phyloP scores from a whole-genome alignment of 2,329 filamentous ascomycete genomes.

The Passalora sequoiae region DNA sequence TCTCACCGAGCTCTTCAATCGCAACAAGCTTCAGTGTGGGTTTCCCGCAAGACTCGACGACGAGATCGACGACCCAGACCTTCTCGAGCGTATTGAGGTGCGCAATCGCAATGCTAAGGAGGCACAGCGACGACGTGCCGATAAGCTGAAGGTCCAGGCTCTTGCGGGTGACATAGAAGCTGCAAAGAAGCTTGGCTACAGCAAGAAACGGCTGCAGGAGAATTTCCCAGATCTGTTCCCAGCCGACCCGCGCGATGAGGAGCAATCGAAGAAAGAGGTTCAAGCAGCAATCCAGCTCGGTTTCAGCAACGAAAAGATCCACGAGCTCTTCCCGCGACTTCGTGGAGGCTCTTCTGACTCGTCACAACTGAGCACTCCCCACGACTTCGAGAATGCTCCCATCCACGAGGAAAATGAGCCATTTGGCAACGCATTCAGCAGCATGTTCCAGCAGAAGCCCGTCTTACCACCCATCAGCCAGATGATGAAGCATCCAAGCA shows the following conservation, averaged over 20 bases:
- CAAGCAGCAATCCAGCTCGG: conserved; percentile 17
- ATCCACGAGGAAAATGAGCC: too few species aligned
- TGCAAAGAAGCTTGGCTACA: conserved; percentile 14
- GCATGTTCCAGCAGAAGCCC: background rate
- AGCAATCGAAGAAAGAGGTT: conserved; percentile 7
- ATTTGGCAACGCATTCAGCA: too few species aligned
- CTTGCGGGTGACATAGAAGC: conserved; percentile 12
- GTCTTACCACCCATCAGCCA: background rate
- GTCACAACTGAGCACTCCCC: background rate
- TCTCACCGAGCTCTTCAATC: conserved; percentile 16
- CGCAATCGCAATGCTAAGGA: conserved; percentile 11
- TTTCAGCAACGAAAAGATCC: conserved; percentile 13
- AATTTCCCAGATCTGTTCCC: conserved; percentile 5
- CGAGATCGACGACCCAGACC: conserved; percentile 13
- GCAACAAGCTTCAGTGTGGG: conserved; percentile 10
- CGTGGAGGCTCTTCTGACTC: background rate
- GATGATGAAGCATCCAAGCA: background rate
- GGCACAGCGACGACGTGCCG: conserved; percentile 9
- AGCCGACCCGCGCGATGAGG: background rate
- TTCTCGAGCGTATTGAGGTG: conserved; percentile 11
- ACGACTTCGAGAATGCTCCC: too few species aligned
- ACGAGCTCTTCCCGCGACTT: conserved; percentile 6
- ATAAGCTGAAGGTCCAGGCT: conserved; percentile 12
- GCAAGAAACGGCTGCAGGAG: conserved; percentile 12
- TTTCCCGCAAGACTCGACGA: background rate